These are phyloP conservation scores for Lentinus tigrinus DNA, from an alignment of 768 basidiomycete genomes.

Conservation along the genomic window DNA sequence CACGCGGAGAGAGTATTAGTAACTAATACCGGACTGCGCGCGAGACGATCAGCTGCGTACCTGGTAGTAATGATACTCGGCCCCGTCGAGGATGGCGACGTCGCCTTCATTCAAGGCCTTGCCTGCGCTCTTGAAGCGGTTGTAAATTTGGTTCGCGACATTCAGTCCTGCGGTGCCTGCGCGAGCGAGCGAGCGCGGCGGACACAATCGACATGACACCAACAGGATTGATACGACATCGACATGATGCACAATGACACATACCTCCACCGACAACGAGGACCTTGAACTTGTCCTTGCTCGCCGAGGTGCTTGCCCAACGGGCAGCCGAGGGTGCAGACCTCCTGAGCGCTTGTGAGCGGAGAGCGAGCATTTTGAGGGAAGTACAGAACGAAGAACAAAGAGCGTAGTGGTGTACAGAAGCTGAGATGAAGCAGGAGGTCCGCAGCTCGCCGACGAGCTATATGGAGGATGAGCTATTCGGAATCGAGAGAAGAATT, in stretches of 20 bases:
- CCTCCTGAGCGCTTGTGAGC: constrained; percentile 18
- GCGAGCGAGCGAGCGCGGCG: not conserved
- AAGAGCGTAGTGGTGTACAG: not conserved
- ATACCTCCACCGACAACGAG: constrained; percentile 86
- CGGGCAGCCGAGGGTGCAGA: constrained; percentile 14
- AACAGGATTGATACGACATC: constrained; percentile 3
- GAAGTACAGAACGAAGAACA: not conserved
- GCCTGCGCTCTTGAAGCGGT: constrained; percentile 71
- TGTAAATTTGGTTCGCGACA: constrained; percentile 85
- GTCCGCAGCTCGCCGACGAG: not conserved
- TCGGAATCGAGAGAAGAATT: constrained; percentile 13
- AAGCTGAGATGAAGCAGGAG: not conserved
- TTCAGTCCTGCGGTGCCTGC: constrained; percentile 79
- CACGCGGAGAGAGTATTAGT: not conserved
- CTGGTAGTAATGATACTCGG: constrained; percentile 84
- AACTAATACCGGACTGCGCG: not conserved
- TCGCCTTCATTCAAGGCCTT: constrained; percentile 70
- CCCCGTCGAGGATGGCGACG: constrained; percentile 82
- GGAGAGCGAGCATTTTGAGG: constrained; percentile 15
- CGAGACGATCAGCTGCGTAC: constrained; percentile 34
- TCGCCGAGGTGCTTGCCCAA: constrained; percentile 37
- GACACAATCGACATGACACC: constrained; percentile 4
- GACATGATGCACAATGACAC: constrained; percentile 24
- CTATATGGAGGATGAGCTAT: constrained; percentile 14
- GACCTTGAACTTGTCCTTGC: constrained; percentile 69